Conservation (phyloP, 2,329 filamentous ascomycete genomes). For the Alternaria panax region DNA sequence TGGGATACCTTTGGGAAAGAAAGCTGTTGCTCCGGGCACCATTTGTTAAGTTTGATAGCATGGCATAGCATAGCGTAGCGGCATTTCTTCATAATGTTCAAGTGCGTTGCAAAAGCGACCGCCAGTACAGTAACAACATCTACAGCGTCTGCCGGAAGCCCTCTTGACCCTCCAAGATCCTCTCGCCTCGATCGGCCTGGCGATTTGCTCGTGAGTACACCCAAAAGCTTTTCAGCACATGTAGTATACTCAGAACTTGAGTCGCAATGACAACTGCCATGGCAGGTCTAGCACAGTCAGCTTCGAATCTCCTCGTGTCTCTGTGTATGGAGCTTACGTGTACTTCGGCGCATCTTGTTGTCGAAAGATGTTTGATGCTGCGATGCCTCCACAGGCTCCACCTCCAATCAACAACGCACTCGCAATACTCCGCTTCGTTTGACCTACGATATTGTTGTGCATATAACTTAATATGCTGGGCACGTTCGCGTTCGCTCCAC, state of each 20-base stretch:
- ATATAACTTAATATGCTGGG: constrained; percentile 27
- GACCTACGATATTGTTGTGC: constrained; percentile 37
- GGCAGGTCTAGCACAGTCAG: background rate
- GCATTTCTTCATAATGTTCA: background rate
- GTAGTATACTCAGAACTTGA: constrained; percentile 24
- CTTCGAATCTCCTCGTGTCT: background rate
- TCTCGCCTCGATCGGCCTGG: constrained; percentile 27
- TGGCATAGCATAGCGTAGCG: constrained; percentile 19
- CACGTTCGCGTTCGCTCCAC: constrained; percentile 27
- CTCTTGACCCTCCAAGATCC: constrained; percentile 25
- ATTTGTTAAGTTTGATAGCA: constrained; percentile 15
- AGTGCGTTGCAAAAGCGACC: background rate
- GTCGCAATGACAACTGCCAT: constrained; percentile 32
- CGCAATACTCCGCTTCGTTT: constrained; percentile 35
- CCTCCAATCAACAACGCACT: constrained; percentile 32
- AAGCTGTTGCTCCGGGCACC: background rate
- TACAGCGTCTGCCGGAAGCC: constrained; percentile 31
- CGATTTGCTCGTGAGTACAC: constrained; percentile 20
- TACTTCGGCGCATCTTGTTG: constrained; percentile 31
- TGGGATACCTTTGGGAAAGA: background rate
- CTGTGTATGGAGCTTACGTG: constrained; percentile 2
- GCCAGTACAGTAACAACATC: background rate
- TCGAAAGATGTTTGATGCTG: constrained; percentile 27
- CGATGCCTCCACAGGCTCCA: constrained; percentile 30
- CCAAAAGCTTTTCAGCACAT: constrained; percentile 17